These are phyloP conservation scores for Globisporangium emineosum DNA, from an alignment of 352 stramenopile species.

Conservation along the genomic window DNA sequence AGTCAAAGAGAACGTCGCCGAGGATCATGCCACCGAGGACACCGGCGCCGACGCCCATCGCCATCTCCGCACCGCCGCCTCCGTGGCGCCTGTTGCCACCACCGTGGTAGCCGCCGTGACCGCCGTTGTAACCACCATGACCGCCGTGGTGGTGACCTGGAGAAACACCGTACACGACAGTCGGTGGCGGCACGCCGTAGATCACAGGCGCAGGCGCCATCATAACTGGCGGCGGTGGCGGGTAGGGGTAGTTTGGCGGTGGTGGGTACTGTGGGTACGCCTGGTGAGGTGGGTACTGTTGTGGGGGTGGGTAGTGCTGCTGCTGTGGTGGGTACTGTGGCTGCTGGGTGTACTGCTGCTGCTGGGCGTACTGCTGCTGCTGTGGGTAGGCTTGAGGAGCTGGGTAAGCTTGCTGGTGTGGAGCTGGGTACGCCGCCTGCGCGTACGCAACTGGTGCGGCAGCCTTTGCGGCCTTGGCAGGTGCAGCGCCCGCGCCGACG, in stretches of 20 bases:
- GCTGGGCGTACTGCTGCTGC: slow-evolving; percentile 3
- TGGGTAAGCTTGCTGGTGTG: too few relatives aligned
- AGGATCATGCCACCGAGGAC: slow-evolving; percentile 75
- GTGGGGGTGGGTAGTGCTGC: slow-evolving; percentile 20
- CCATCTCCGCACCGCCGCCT: slow-evolving; percentile 36
- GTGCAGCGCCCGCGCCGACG: slow-evolving; percentile 20
- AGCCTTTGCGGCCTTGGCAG: not conserved
- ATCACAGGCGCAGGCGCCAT: slow-evolving; percentile 17
- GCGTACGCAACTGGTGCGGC: not conserved
- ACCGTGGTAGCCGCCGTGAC: slow-evolving; percentile 32
- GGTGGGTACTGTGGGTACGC: not conserved
- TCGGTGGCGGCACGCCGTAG: slow-evolving; percentile 16
- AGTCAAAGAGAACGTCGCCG: slow-evolving; percentile 65
- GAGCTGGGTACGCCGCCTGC: slow-evolving; percentile 5
- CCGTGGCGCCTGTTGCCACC: slow-evolving; percentile 16
- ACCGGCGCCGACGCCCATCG: slow-evolving; percentile 67
- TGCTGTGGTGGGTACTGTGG: slow-evolving; percentile 28
- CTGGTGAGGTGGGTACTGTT: slow-evolving; percentile 24
- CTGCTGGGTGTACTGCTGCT: slow-evolving; percentile 9
- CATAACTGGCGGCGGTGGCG: slow-evolving; percentile 23
- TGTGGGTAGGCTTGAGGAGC: slow-evolving; percentile 5
- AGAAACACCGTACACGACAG: slow-evolving; percentile 15
- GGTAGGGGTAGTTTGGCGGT: slow-evolving; percentile 10
- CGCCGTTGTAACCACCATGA: slow-evolving; percentile 26
- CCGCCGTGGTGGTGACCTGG: slow-evolving; percentile 26